A percentile compares a stretch with the other conserved stretches of the same genome.
Conservation (phyloP, 1,284 basidiomycete genomes). For the Ustilago lituana region DNA sequence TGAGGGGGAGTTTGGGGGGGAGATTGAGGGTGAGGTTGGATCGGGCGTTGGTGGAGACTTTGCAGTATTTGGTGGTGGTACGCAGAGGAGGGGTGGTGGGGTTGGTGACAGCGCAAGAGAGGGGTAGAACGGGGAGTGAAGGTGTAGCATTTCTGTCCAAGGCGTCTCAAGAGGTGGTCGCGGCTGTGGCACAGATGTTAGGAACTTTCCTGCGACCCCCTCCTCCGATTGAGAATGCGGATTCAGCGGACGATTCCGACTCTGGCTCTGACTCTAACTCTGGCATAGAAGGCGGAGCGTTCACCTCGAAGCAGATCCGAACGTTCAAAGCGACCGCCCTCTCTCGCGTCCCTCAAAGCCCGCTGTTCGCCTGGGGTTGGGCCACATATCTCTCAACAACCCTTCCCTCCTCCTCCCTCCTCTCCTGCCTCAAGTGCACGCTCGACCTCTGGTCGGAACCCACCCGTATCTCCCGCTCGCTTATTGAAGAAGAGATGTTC, state of each 20-base stretch:
- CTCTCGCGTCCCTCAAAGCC: slow-evolving; percentile 1
- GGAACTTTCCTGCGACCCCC: too few species aligned
- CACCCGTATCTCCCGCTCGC: slow-evolving; percentile 7
- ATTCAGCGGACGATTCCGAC: background rate
- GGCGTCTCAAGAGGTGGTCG: slow-evolving; percentile 2
- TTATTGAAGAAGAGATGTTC: slow-evolving; percentile 69
- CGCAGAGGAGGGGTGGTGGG: background rate
- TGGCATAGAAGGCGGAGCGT: background rate
- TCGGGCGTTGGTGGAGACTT: slow-evolving; percentile 8
- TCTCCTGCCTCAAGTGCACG: slow-evolving; percentile 3
- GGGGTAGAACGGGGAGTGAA: slow-evolving; percentile 12
- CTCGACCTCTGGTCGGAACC: slow-evolving; percentile 20
- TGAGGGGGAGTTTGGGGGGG: slow-evolving; percentile 1
- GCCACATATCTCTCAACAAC: slow-evolving; percentile 1
- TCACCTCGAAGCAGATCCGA: background rate
- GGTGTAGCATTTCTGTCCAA: slow-evolving; percentile 16
- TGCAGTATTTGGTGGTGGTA: slow-evolving; percentile 3
- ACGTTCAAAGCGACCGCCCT: slow-evolving; percentile 5
- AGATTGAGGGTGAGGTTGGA: slow-evolving; percentile 7
- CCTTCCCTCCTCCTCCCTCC: background rate
- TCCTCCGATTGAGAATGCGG: background rate
- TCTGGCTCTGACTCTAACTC: slow-evolving; percentile 3
- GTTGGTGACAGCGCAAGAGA: slow-evolving; percentile 18
- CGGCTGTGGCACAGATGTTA: slow-evolving; percentile 4
- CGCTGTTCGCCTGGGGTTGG: slow-evolving; percentile 31